Base-by-base conservation (phyloP, 805 yeast species). In the Saturnispora dispora region DNA sequence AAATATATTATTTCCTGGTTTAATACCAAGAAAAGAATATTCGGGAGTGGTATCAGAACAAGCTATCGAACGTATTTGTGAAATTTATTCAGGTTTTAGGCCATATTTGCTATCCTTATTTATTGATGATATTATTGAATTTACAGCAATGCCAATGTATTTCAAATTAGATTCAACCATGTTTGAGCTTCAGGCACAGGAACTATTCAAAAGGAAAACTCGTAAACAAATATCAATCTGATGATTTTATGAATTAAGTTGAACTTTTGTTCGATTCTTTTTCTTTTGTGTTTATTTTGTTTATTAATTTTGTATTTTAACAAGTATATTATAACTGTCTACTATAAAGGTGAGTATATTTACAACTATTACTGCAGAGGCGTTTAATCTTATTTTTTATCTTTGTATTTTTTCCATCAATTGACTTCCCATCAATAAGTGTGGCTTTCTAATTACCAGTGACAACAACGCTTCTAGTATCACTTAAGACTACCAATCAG, bases 141-240 rank as follows among this genome's bases (percentile, higher is more conserved):
- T 63, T 46, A 51, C 57, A 42, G 50, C 52, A 15, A 48, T 61
- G 47, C 61, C 62, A 15, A 45, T 46, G 23, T 61, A 32, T 40
- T 62, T 61, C 47, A 55, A 54, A 41, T 42, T 63, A 17, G 58
- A 56, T 47, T 51, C 62, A 1, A 45, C 60, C 2, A 50, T 61
- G 52, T 61, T 61, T 50, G 63, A 61, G 41, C 25, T 63, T 23
- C 64, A 61, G 35, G 25, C 59, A 17, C 52, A 48, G 30, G 51
- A 49, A n/a, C 48, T 53, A 23, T 30, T 58, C n/a, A 51, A 48
- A 36, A 48, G 50, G 30, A 47, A 44, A 20, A 37, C 41, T 18
- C 41, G 41, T 37, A 37, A 37, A 18, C 41, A 37, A 10, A 9
- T 10, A 37, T 37, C 25, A 37, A 37, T 9, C 13, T 37, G 18